phyloP scores from a whole-genome alignment of 768 basidiomycete genomes.

The Termitomyces sp. region DNA sequence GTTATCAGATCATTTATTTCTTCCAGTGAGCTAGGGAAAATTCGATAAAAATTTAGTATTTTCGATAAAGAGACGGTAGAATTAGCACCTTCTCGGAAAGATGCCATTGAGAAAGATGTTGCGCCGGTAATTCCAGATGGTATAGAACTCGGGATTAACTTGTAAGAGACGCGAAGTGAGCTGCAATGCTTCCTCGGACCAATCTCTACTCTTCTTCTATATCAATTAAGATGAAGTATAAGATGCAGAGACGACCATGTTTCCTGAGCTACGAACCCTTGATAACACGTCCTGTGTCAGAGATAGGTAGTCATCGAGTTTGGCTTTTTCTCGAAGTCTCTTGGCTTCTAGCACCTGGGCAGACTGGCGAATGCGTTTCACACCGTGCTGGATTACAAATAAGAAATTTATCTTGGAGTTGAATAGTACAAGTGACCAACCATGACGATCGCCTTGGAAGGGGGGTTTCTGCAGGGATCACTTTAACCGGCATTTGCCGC shows the following conservation, averaged over 20 bases:
- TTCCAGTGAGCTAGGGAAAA: conserved; percentile 49
- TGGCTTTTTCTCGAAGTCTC: conserved; percentile 66
- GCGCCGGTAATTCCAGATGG: conserved; percentile 93
- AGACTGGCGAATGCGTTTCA: conserved; percentile 60
- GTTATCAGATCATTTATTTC: conserved; percentile 62
- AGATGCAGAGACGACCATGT: conserved; percentile 10
- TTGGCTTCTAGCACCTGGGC: conserved; percentile 62
- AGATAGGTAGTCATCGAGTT: conserved; percentile 72
- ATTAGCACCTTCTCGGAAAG: conserved; percentile 58
- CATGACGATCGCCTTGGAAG: conserved; percentile 4
- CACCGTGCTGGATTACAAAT: conserved; percentile 53
- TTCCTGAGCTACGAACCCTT: conserved; percentile 43
- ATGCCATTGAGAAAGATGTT: conserved; percentile 70
- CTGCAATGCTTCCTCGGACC: conserved; percentile 71
- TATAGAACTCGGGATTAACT: conserved; percentile 94
- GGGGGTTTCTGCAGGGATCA: conserved; percentile 10
- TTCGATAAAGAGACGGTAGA: conserved; percentile 9
- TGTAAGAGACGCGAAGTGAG: conserved; percentile 75
- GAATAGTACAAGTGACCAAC: conserved; percentile 14
- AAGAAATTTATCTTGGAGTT: conserved; percentile 1
- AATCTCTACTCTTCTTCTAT: conserved; percentile 71
- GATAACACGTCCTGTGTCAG: conserved; percentile 62
- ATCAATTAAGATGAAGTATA: conserved; percentile 8
- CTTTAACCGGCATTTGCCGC: conserved; percentile 4
- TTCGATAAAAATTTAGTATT: neutral